phyloP scores from a whole-genome alignment of 2,329 filamentous ascomycete species.

The Graphilbum sp. region DNA sequence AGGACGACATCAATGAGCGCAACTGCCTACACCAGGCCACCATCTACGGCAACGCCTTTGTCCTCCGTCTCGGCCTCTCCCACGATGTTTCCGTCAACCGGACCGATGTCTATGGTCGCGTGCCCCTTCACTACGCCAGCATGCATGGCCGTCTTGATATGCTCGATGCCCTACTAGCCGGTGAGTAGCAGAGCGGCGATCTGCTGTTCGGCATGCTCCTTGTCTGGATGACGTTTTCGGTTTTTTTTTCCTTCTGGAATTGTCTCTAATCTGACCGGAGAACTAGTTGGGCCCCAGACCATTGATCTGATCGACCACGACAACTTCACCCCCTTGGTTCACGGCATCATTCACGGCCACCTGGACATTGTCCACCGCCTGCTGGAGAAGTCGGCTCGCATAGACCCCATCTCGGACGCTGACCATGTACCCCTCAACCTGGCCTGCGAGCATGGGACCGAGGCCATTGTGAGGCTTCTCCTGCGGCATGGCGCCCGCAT shows the following conservation, averaged over 20 bases:
- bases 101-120: slow-evolving; percentile 84
- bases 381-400: slow-evolving; percentile 60
- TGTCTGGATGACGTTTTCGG: neutral
- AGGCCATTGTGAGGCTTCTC: slow-evolving; percentile 70
- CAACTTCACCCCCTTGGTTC: slow-evolving; percentile 91
- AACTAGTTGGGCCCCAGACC: slow-evolving; percentile 55
- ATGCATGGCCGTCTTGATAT: slow-evolving; percentile 84
- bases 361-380: slow-evolving; percentile 65
- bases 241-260: neutral
- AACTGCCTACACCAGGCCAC: slow-evolving; percentile 95
- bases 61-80: slow-evolving; percentile 60
- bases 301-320: slow-evolving; percentile 87
- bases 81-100: slow-evolving; percentile 61
- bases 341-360: slow-evolving; percentile 81
- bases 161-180: slow-evolving; percentile 55
- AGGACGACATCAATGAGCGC: slow-evolving; percentile 94
- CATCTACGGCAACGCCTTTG: slow-evolving; percentile 72
- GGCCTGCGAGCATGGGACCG: slow-evolving; percentile 82
- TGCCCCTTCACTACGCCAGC: slow-evolving; percentile 89
- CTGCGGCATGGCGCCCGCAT: slow-evolving; percentile 66
- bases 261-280: too few species aligned
- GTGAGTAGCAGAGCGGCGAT: too few species aligned
- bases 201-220: neutral
- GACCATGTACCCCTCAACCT: slow-evolving; percentile 92
- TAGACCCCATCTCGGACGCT: slow-evolving; percentile 70